Base-by-base conservation (phyloP, 192 early-diverging fungal species). In the Gaertneriomyces sp. region DNA sequence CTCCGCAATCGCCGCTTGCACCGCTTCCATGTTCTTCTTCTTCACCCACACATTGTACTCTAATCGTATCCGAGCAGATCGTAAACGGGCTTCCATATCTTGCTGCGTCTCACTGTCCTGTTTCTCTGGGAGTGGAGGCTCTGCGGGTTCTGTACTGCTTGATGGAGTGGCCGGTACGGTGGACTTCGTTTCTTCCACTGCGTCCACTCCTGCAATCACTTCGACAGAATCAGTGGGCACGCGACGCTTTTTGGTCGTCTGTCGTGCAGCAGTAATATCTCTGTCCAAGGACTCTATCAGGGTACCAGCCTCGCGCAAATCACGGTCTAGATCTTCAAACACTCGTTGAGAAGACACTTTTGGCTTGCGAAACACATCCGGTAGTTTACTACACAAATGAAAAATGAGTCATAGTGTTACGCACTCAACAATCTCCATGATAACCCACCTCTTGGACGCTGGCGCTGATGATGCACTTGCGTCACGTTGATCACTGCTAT, bases 231-330 rank as follows among this genome's bases (percentile, higher is more conserved):
- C n/a, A 17, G 49, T 51, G n/a, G 49, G 49, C 4, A 51, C 49
- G 12, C 33, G 19, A 33, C 54, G 54, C 8, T 14, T 56, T 56
- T 39, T 14, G 4, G 20, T 56, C 5, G 54, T 12, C 5, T 56
- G 12, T 4, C 54, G 14, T 56, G 54, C 54, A 33, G 54, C 33
- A 3, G 20, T 16, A n/a, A 68, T 46, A n/a, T 68, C 66, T 42
- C 53, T n/a, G 58, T 68, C 66, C 8, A 68, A 33, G 12, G 66
- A 68, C 39, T 68, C 66, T 39, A 68, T 68, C 16, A 68, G 58
- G 53, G 46, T 41, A 19, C 66, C 66, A 7, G 66, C 66, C 52
- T 68, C 66, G 55, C 66, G 66, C 11, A 68, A 58, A 40, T 68
- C 66, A 6, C 66, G 66, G 42, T 68, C 66, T 17, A 68, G 66